These are phyloP conservation scores for Rhododendron griersonianum DNA, from an alignment of 148 eudicot genomes.

Conservation along the genomic window DNA sequence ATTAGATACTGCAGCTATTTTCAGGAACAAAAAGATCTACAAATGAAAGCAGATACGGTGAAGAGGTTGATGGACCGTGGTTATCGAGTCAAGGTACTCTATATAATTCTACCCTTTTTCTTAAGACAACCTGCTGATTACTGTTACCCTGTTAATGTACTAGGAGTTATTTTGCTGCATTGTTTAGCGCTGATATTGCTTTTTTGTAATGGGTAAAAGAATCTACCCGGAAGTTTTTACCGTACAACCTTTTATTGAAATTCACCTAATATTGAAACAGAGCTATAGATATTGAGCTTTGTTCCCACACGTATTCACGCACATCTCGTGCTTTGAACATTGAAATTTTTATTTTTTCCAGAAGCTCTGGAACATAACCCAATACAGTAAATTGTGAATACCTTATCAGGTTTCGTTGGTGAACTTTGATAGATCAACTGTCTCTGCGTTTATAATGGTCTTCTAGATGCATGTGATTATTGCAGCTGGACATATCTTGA, in stretches of 20 bases:
- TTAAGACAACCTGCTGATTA: neutral
- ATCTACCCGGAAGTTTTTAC: neutral
- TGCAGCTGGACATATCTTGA: too few relatives aligned
- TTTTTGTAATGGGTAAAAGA: neutral
- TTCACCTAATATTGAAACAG: neutral
- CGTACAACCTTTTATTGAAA: neutral
- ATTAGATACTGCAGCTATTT: slow-evolving; percentile 5
- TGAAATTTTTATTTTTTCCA: too few relatives aligned
- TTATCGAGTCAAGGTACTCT: slow-evolving; percentile 75
- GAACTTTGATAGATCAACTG: too few relatives aligned
- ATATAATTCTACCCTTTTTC: neutral
- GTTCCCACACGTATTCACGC: neutral
- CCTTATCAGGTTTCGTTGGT: too few relatives aligned
- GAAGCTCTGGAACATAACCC: too few relatives aligned
- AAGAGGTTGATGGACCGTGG: slow-evolving; percentile 76
- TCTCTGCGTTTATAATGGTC: too few relatives aligned
- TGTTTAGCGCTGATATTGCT: neutral
- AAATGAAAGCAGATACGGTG: slow-evolving; percentile 60
- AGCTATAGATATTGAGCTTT: neutral
- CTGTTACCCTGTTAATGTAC: neutral
- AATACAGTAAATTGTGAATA: too few relatives aligned
- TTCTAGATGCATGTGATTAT: too few relatives aligned
- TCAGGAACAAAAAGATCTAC: slow-evolving; percentile 70
- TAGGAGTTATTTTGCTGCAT: neutral
- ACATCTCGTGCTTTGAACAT: neutral